Percentiles rank a stretch among this genome's conserved stretches.
Conservation (phyloP, 1,284 basidiomycete species). For the Sphagnurus paluster region DNA sequence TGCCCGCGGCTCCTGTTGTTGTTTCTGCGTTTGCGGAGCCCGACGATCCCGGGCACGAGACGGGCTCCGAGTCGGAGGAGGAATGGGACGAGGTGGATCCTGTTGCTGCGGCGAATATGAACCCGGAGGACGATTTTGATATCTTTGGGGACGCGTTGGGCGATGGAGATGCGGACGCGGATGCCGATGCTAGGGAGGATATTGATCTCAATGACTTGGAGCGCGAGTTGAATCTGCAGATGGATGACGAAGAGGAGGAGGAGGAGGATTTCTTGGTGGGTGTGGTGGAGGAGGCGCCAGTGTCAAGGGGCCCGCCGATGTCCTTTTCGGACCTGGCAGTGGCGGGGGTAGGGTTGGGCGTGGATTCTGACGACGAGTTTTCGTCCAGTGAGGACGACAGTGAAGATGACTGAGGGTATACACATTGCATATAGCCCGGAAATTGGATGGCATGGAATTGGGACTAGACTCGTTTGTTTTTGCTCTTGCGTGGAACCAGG, state of each 20-base stretch:
- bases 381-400: conserved; percentile 63
- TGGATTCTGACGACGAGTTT: conserved; percentile 52
- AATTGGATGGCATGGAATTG: no score
- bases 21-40: conserved; percentile 17
- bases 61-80: conserved; percentile 50
- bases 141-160: conserved; percentile 22
- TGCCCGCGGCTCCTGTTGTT: conserved; percentile 11
- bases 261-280: conserved; percentile 41
- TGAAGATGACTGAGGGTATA: conserved; percentile 67
- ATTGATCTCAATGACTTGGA: conserved; percentile 51
- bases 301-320: conserved; percentile 39
- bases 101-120: conserved; percentile 21
- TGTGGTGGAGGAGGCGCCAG: conserved; percentile 39
- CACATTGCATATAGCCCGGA: no score
- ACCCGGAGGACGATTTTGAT: conserved; percentile 29
- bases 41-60: conserved; percentile 4
- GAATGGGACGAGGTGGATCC: conserved; percentile 50
- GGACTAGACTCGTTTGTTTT: no score
- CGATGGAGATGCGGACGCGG: conserved; percentile 23
- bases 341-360: conserved; percentile 39
- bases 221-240: conserved; percentile 45
- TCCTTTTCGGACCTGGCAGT: conserved; percentile 54
- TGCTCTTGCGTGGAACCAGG: no score
- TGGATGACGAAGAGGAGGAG: conserved; percentile 32
- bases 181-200: conserved; percentile 40